These are phyloP conservation scores for Kitagawia praeruptora DNA, from an alignment of 129 eudicot species.

Conservation along the genomic window DNA sequence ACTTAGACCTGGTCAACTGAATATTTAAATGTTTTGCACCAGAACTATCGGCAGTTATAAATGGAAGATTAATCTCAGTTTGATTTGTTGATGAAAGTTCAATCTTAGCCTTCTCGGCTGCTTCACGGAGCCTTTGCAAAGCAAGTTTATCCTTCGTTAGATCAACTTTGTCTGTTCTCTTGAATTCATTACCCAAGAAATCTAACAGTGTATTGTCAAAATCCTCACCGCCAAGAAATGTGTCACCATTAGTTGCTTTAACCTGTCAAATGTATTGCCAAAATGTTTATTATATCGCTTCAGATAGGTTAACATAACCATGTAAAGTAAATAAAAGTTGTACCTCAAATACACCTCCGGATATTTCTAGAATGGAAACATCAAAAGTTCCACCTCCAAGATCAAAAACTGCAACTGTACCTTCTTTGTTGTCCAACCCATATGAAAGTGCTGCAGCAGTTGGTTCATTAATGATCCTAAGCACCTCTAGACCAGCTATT, in stretches of 20 bases:
- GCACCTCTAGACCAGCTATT: slow-evolving; percentile 53
- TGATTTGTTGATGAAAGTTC: slow-evolving; percentile 42
- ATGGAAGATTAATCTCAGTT: slow-evolving; percentile 40
- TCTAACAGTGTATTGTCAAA: slow-evolving; percentile 36
- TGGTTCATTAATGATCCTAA: slow-evolving; percentile 48
- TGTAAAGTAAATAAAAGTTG: not conserved
- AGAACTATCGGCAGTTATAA: slow-evolving; percentile 36
- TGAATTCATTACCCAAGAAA: slow-evolving; percentile 29
- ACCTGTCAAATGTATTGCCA: slow-evolving; percentile 19
- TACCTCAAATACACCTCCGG: slow-evolving; percentile 41
- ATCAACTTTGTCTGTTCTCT: slow-evolving; percentile 30
- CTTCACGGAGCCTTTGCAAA: slow-evolving; percentile 41
- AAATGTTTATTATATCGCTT: not conserved
- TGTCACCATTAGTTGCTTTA: slow-evolving; percentile 41
- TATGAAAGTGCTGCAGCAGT: slow-evolving; percentile 59
- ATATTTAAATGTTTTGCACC: slow-evolving; percentile 41
- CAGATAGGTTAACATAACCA: not conserved
- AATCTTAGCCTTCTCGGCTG: slow-evolving; percentile 45
- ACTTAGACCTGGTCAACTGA: slow-evolving; percentile 38
- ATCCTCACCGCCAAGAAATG: slow-evolving; percentile 38
- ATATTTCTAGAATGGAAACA: slow-evolving; percentile 38
- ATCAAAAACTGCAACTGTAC: slow-evolving; percentile 49
- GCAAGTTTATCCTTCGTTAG: slow-evolving; percentile 41
- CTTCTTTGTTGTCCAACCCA: slow-evolving; percentile 47
- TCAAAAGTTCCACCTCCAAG: slow-evolving; percentile 54